Conservation (phyloP, 2,329 filamentous ascomycete genomes). For the Neonectria faginata region DNA sequence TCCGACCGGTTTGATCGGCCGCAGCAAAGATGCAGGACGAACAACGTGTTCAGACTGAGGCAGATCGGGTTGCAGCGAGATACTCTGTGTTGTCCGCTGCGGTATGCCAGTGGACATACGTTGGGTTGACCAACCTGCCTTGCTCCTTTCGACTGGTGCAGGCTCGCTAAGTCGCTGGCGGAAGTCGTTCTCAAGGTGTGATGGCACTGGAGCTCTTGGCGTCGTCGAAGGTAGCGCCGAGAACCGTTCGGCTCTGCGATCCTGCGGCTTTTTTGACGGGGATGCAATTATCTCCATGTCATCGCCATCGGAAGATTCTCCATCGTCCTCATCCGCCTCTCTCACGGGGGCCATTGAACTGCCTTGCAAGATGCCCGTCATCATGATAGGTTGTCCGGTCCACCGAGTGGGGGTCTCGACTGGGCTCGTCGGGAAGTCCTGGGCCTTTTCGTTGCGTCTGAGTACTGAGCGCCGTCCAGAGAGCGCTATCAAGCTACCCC, state of each 20-base stretch:
- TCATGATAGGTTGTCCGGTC: conserved; percentile 56
- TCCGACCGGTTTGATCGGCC: conserved; percentile 26
- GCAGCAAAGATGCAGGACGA: conserved; percentile 12
- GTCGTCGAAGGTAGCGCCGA: conserved; percentile 55
- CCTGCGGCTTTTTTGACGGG: conserved; percentile 37
- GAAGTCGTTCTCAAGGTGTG: conserved; percentile 55
- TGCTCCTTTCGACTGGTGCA: conserved; percentile 10
- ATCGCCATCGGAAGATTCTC: conserved; percentile 39
- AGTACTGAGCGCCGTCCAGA: conserved; percentile 42
- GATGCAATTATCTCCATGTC: conserved; percentile 38
- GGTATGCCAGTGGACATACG: conserved; percentile 23
- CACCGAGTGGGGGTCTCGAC: conserved; percentile 61
- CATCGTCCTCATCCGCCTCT: conserved; percentile 48
- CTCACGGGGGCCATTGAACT: conserved; percentile 48
- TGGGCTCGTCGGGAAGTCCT: conserved; percentile 37
- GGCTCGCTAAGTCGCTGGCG: conserved; percentile 37
- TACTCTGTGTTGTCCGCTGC: conserved; percentile 3
- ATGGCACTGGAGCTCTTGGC: conserved; percentile 56
- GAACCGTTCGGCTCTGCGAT: conserved; percentile 37
- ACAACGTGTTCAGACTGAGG: conserved; percentile 13
- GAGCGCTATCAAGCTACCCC: conserved; percentile 44
- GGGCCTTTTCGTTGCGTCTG: conserved; percentile 38
- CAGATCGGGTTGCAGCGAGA: conserved; percentile 11
- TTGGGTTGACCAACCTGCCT: conserved; percentile 11
- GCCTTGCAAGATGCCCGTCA: conserved; percentile 47